Conservation (phyloP, 2,329 filamentous ascomycete species). For the Talaromyces sp. region DNA sequence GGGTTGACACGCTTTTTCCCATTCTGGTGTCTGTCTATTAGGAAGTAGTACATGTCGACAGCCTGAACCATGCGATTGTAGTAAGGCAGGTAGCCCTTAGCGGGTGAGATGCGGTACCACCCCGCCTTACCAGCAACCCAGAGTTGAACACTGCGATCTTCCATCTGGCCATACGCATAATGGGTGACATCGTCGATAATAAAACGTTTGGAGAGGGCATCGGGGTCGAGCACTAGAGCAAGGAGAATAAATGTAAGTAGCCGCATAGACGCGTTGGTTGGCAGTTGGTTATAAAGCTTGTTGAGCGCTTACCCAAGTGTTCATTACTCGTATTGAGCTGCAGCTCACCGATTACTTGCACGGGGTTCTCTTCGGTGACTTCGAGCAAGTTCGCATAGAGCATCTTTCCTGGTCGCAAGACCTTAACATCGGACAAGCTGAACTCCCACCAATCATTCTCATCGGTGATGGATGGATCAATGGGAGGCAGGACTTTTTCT, state of each 20-base stretch:
- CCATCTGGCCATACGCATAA: slow-evolving; percentile 54
- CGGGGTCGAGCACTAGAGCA: slow-evolving; percentile 39
- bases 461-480: slow-evolving; percentile 48
- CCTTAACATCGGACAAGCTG: slow-evolving; percentile 57
- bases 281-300: neutral
- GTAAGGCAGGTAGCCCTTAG: slow-evolving; percentile 54
- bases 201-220: slow-evolving; percentile 46
- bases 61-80: slow-evolving; percentile 62
- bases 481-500: slow-evolving; percentile 49
- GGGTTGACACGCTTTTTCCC: slow-evolving; percentile 39
- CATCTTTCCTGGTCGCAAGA: slow-evolving; percentile 53
- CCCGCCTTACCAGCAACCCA: slow-evolving; percentile 66
- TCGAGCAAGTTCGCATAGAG: slow-evolving; percentile 58
- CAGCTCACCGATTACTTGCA: slow-evolving; percentile 58
- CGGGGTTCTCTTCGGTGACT: slow-evolving; percentile 57
- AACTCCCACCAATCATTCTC: slow-evolving; percentile 65
- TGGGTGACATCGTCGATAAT: slow-evolving; percentile 53
- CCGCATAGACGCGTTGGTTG: neutral
- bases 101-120: slow-evolving; percentile 63
- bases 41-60: slow-evolving; percentile 62
- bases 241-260: slow-evolving; percentile 4
- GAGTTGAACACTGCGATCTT: slow-evolving; percentile 59
- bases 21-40: slow-evolving; percentile 59
- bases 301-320: slow-evolving; percentile 40
- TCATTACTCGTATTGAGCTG: slow-evolving; percentile 50